These are phyloP conservation scores for Fusarium coicis DNA, from an alignment of 2,329 filamentous ascomycete species.

Conservation along the genomic window DNA sequence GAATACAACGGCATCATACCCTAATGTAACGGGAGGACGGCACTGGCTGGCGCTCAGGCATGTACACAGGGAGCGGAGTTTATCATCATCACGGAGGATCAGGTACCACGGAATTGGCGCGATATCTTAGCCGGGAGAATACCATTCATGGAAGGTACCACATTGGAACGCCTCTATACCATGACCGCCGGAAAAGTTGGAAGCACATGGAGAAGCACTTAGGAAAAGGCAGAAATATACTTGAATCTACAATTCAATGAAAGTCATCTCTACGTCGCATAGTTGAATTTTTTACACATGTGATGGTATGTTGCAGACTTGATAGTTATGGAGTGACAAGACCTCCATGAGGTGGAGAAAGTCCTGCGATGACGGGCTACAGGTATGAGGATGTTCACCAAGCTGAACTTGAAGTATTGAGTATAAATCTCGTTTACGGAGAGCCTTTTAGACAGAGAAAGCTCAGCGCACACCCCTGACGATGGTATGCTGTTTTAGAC, in stretches of 20 bases:
- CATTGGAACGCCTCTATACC: neutral
- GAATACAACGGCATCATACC: constrained; percentile 40
- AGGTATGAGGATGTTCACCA: neutral
- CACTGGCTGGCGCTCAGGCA: constrained; percentile 39
- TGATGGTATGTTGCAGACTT: neutral
- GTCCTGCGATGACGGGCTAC: neutral
- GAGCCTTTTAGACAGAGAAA: neutral
- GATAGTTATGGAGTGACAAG: neutral
- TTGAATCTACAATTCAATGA: neutral
- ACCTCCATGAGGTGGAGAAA: neutral
- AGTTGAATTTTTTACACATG: neutral
- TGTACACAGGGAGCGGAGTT: constrained; percentile 23
- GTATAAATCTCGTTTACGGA: neutral
- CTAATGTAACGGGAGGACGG: constrained; percentile 46
- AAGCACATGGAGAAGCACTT: neutral
- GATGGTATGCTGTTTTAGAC: constrained; percentile 15
- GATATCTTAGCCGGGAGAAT: neutral
- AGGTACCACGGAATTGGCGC: neutral
- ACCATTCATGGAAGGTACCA: neutral
- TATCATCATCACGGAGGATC: neutral
- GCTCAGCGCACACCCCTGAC: neutral
- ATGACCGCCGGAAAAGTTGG: neutral
- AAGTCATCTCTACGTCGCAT: neutral
- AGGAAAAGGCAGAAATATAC: neutral
- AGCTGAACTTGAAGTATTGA: neutral